Percentiles rank a stretch among this genome's conserved stretches.
These are phyloP conservation scores for Emydomyces testavorans DNA, from an alignment of 2,329 filamentous ascomycete species.

Conservation along the genomic window DNA sequence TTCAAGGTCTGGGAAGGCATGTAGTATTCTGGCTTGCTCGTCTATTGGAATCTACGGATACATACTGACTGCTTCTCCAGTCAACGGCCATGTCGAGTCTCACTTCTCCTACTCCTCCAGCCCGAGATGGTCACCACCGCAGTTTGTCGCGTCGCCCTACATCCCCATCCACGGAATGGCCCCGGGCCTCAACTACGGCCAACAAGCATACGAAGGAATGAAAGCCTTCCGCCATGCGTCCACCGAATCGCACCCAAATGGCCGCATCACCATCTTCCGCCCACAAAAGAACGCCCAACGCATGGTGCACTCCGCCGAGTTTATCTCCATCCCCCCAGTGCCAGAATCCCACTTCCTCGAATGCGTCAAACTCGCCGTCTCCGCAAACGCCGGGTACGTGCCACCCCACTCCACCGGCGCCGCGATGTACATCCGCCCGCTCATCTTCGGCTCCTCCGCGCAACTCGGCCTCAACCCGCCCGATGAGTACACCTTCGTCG, in stretches of 20 bases:
- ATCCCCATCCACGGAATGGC: conserved; percentile 91
- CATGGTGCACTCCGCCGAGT: conserved; percentile 72
- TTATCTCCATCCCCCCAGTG: conserved; percentile 70
- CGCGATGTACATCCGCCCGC: conserved; percentile 82
- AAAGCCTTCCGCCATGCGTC: conserved; percentile 78
- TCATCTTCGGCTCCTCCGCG: conserved; percentile 76
- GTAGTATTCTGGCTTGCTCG: too few relatives aligned
- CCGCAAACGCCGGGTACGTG: conserved; percentile 79
- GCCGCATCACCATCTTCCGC: conserved; percentile 72
- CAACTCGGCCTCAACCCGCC: conserved; percentile 78
- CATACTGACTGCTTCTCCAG: conserved; percentile 26
- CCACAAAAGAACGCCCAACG: conserved; percentile 72
- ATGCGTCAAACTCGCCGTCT: conserved; percentile 68
- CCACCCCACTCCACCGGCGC: conserved; percentile 81
- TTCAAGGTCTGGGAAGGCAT: conserved; percentile 69
- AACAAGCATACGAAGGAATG: conserved; percentile 96
- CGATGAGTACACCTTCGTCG: conserved; percentile 82
- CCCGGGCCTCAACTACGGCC: conserved; percentile 89
- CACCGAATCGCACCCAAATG: conserved; percentile 34
- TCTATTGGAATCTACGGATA: too few relatives aligned
- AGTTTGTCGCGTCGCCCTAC: conserved; percentile 71
- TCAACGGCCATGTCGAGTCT: conserved; percentile 89
- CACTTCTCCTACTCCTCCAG: conserved; percentile 64
- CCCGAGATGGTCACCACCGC: conserved; percentile 61
- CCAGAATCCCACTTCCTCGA: conserved; percentile 65